Conservation (phyloP, 1,139 yeast genomes). For the Kodamaea fungicola region DNA sequence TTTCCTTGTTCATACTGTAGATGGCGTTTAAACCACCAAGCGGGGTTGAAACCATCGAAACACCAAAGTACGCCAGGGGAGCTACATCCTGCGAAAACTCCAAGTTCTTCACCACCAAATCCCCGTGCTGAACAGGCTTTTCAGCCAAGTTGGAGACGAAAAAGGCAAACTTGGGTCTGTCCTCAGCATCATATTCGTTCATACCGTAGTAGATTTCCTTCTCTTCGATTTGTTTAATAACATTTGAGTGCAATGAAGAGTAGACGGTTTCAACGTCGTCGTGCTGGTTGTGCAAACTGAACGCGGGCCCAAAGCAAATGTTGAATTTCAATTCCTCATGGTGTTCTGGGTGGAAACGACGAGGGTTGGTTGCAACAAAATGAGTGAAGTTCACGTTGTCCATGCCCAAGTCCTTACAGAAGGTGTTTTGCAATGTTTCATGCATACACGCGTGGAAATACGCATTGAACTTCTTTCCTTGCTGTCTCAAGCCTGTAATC, state of each 20-base stretch:
- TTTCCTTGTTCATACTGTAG: not conserved
- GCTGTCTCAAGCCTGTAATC: too few species aligned
- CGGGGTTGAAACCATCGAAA: not conserved
- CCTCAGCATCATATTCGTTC: not conserved
- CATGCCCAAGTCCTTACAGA: not conserved
- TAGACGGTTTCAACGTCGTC: not conserved
- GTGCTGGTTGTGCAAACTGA: not conserved
- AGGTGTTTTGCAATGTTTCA: too few species aligned
- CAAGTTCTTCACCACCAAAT: not conserved
- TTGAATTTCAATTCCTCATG: not conserved
- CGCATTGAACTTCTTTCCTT: too few species aligned
- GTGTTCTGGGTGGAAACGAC: not conserved
- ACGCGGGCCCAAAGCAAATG: not conserved
- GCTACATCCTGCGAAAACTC: not conserved
- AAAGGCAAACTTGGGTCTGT: not conserved
- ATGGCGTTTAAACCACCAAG: not conserved
- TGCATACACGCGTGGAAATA: too few species aligned
- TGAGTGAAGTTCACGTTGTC: not conserved
- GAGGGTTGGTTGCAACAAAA: not conserved
- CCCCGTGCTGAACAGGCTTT: not conserved
- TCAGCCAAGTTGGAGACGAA: not conserved
- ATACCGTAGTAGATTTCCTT: not conserved
- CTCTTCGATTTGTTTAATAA: not conserved
- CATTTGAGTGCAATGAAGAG: not conserved
- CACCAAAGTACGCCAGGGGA: not conserved